Base-by-base conservation (phyloP, 2,329 filamentous ascomycete genomes). In the Trichoderma simmonsii region DNA sequence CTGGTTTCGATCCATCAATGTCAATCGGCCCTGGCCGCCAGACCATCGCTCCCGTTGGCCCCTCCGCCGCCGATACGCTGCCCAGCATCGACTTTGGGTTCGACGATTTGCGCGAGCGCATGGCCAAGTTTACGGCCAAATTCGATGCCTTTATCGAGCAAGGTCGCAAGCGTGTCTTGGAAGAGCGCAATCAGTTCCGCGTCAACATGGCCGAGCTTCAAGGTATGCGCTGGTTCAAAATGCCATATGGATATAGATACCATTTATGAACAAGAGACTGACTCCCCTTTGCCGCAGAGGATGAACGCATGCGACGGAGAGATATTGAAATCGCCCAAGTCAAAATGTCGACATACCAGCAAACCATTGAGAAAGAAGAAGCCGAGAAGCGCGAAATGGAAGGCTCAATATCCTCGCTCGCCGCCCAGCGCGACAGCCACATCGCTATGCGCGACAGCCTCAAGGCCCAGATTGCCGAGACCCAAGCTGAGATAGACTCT, bases 101-200 rank as follows among this genome's bases (percentile, higher is more conserved):
- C 81, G 95, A 98, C 77, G 94, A 98, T 76, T 84, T 99, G 79
- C 95, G 95, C 82, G 94, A 95, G 78, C 93, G 94, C 82, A 98
- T 99, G 96, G 88, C 91, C 69, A 93, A 93, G 74, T 99, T 99
- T 81, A 98, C 93, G 0, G 88, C 90, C 9, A 92, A 90, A 77
- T 99, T 99, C 77, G 96, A 99, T 80, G 90, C 91, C 0, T 98
- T 98, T 77, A 98, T 99, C 74, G 95, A 97, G 79, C 91, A 93
- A 75, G 94, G 95, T 0, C 89, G 95, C 64, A 97, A 97, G 82
- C 90, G 93, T 68, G 93, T 98, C 0, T 82, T 98, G 8, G 94
- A 98, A 78, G 95, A 98, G 85, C 90, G 94, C 79, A 98, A 98
- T 79, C 92, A 97, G 73, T 99, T 98, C 79, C 92, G 93, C 75